phyloP scores from a whole-genome alignment of 1,284 basidiomycete species.

The Heterobasidion parviporum region DNA sequence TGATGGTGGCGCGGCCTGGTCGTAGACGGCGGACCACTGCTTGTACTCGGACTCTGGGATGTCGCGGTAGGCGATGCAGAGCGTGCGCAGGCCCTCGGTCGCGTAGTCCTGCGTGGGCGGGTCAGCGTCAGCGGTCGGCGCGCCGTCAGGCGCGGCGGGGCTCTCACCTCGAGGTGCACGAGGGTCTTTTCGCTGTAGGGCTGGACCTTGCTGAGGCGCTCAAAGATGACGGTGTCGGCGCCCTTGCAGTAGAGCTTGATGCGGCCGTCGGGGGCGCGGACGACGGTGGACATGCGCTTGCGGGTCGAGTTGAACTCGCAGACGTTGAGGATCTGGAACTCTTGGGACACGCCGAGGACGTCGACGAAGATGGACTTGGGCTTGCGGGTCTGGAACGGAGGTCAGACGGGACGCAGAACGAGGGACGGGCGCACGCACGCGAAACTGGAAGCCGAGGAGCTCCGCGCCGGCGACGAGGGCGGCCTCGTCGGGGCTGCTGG shows the following conservation, averaged over 20 bases:
- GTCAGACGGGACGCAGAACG: not conserved
- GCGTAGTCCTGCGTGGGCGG: conserved; percentile 71
- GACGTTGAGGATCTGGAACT: conserved; percentile 92
- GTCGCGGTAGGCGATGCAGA: conserved; percentile 94
- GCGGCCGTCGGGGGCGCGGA: conserved; percentile 82
- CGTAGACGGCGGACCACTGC: conserved; percentile 84
- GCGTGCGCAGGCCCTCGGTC: conserved; percentile 91
- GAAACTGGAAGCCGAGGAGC: conserved; percentile 87
- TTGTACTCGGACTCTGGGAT: conserved; percentile 86
- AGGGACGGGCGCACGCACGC: conserved; percentile 45
- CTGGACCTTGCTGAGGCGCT: conserved; percentile 78
- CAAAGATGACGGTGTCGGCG: conserved; percentile 94
- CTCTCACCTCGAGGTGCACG: conserved; percentile 77
- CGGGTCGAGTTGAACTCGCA: conserved; percentile 99
- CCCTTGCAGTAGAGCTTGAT: conserved; percentile 97
- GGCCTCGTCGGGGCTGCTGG: conserved; percentile 96
- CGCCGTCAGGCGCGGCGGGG: conserved; percentile 1
- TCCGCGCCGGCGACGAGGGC: conserved; percentile 95
- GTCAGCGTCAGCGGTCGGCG: conserved; percentile 7
- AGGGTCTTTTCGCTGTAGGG: conserved; percentile 83
- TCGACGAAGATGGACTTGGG: conserved; percentile 92
- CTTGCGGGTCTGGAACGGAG: conserved; percentile 72
- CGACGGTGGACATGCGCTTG: conserved; percentile 95
- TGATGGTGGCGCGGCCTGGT: conserved; percentile 87
- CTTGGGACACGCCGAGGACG: conserved; percentile 62